phyloP scores from a whole-genome alignment of 2,329 filamentous ascomycete species.

The Aureobasidium sp. region DNA sequence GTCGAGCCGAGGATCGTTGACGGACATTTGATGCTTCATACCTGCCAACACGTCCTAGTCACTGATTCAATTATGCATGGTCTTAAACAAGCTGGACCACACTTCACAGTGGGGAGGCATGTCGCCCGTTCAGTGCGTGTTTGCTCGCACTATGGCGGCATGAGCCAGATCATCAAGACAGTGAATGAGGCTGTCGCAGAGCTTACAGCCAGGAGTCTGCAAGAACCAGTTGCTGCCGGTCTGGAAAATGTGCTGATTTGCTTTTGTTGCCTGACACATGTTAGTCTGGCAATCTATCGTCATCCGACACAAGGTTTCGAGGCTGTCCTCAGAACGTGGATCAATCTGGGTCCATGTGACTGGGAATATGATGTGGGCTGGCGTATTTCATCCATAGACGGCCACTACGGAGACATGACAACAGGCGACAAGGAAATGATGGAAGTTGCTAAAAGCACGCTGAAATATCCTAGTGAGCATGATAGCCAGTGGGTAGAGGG shows the following conservation, averaged over 20 bases:
- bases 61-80: not conserved
- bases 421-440: not conserved
- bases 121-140: not conserved
- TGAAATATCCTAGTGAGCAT: not conserved
- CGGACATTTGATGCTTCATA: not conserved
- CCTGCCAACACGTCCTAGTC: not conserved
- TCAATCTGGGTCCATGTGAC: not conserved
- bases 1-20: not conserved
- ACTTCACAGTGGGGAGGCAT: not conserved
- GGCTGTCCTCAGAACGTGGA: not conserved
- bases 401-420: no score
- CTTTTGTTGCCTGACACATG: not conserved
- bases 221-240: not conserved
- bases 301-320: not conserved
- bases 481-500: not conserved
- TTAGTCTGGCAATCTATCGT: not conserved
- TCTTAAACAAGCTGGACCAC: not conserved
- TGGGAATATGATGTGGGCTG: not conserved
- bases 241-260: not conserved
- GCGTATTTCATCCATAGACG: not conserved
- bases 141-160: not conserved
- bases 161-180: not conserved
- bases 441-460: not conserved
- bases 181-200: not conserved
- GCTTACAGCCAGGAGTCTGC: not conserved